Evolutionary conservation across 495 filamentous ascomycete species (phyloP), one percentile per base, ranked within the genome.

Genomic region (Trichoderma gamsii): DNA sequence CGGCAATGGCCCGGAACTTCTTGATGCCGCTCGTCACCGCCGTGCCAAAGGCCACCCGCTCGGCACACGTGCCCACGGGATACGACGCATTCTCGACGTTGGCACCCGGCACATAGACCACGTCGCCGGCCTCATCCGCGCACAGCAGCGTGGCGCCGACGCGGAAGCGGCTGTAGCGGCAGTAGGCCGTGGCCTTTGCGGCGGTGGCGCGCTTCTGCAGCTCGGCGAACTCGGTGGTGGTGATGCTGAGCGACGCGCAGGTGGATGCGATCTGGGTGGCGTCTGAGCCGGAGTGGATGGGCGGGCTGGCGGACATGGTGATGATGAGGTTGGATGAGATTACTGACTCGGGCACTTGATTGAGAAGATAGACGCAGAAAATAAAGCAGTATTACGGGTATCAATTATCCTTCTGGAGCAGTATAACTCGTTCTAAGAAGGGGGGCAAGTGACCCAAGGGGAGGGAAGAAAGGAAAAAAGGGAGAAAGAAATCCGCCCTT

Each of bases 51-150:
- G 94, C 91, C 13, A 91, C 89, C 43, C 93, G 82, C 84, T 98
- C 95, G n/a, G 95, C 95, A 75, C 95, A 99, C 0, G 90, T 94
- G 0, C 91, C 90, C 25, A 97, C 92, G 6, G 94, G 93, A 74
- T 96, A 98, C 29, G 88, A 83, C 1, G 91, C 95, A 77, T 98
- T 98, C 79, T 99, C 95, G 35, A 99, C 87, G 77, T 99, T 99
- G 63, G 90, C 93, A 25, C 95, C 95, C 63, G 79, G 74, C 71
- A 92, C 81, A 70, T 84, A 89, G 66, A 80, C 78, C n/a, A 82
- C 86, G 32, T 84, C 81, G 23, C 78, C 69, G 65, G 80, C 78
- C n/a, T 83, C 86, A 32, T 84, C 81, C 23, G 78, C 69, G 21
- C 87, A 87, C 68, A 99, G 86, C 66, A 99, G 78, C 41, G 89